Evolutionary conservation across 2,329 filamentous ascomycete genomes (phyloP).

Genomic region (Drechslera avenae): DNA sequence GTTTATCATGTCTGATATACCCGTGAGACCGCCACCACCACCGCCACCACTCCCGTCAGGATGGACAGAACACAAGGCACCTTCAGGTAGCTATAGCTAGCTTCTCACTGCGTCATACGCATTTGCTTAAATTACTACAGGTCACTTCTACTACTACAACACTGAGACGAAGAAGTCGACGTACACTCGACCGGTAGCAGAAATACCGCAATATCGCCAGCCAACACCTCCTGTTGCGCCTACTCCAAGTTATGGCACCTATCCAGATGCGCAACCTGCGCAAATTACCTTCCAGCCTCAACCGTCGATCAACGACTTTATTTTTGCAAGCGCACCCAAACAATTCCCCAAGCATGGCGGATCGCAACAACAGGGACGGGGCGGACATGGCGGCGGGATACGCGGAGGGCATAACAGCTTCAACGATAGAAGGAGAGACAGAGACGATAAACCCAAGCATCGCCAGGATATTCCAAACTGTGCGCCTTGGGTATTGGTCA

Average conservation of each 20-base stretch:
- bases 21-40: slow-evolving; percentile 38
- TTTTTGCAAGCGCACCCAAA: slow-evolving; percentile 35
- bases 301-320: slow-evolving; percentile 58
- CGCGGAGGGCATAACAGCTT: slow-evolving; percentile 60
- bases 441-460: slow-evolving; percentile 78
- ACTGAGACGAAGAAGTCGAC: slow-evolving; percentile 81
- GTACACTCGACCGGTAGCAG: slow-evolving; percentile 69
- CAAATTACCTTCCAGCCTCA: slow-evolving; percentile 49
- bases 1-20: slow-evolving; percentile 36
- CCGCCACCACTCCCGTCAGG: slow-evolving; percentile 71
- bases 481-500: slow-evolving; percentile 89
- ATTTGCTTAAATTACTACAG: slow-evolving; percentile 48
- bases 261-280: slow-evolving; percentile 48
- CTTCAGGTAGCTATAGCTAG: slow-evolving; percentile 60
- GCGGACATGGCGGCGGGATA: slow-evolving; percentile 46
- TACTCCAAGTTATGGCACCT: slow-evolving; percentile 14
- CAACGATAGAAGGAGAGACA: slow-evolving; percentile 68
- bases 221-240: slow-evolving; percentile 8
- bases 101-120: slow-evolving; percentile 23
- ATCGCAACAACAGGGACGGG: slow-evolving; percentile 21
- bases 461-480: slow-evolving; percentile 79
- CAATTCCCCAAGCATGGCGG: slow-evolving; percentile 24
- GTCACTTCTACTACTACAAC: slow-evolving; percentile 90
- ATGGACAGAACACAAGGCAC: slow-evolving; percentile 94
- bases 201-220: slow-evolving; percentile 10